Conservation (phyloP, 1,284 basidiomycete genomes). For the Takashimella tepidaria region DNA sequence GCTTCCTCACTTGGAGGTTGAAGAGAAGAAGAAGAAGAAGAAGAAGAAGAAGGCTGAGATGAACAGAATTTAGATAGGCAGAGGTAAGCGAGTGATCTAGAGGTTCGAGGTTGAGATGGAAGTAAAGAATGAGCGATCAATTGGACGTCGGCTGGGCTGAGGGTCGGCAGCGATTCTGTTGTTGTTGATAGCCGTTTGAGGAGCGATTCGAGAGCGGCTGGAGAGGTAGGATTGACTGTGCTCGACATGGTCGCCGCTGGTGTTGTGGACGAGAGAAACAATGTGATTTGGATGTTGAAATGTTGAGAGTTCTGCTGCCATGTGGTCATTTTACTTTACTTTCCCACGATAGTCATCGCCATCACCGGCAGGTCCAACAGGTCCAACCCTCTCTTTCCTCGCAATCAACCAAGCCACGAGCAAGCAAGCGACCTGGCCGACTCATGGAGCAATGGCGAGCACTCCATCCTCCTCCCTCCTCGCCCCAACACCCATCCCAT, state of each 20-base stretch:
- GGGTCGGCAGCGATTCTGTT: not conserved
- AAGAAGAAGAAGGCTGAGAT: not conserved
- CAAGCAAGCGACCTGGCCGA: no score
- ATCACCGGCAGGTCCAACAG: no score
- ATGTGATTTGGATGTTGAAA: no score
- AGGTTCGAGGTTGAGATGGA: slow-evolving; percentile 13
- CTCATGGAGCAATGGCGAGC: not conserved
- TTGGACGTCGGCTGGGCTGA: slow-evolving; percentile 10
- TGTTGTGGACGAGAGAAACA: not conserved
- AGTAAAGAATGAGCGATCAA: slow-evolving; percentile 22
- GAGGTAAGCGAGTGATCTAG: slow-evolving; percentile 23
- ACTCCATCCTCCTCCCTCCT: slow-evolving; percentile 8
- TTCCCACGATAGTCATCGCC: no score
- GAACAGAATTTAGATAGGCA: slow-evolving; percentile 20
- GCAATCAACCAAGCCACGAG: no score
- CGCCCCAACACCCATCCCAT: slow-evolving; percentile 21
- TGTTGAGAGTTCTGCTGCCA: no score
- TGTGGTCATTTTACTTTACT: no score
- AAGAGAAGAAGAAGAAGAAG: not conserved
- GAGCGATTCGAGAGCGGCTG: not conserved
- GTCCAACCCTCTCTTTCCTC: no score
- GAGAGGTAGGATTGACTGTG: not conserved
- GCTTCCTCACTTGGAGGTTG: no score
- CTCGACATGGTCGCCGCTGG: not conserved
- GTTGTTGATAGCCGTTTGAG: not conserved